These are phyloP conservation scores for Boletus rufocinnamomeus DNA, from an alignment of 768 basidiomycete species.

Conservation along the genomic window DNA sequence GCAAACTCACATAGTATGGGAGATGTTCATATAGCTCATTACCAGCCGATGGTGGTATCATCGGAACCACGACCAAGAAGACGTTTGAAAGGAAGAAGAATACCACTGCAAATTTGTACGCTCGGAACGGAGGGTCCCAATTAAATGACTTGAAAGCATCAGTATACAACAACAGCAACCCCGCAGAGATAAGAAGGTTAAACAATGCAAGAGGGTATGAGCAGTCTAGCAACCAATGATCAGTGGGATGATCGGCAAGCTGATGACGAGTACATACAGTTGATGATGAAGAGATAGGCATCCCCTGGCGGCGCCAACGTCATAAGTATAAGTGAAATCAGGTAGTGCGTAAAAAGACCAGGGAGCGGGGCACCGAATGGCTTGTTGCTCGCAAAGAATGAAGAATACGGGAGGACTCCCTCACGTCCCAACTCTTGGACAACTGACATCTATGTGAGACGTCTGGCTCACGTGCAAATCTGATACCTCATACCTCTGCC, in stretches of 20 bases:
- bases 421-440: conserved; percentile 76
- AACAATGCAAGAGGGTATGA: conserved; percentile 60
- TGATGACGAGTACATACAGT: conserved; percentile 44
- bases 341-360: conserved; percentile 63
- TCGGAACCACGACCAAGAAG: conserved; percentile 61
- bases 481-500: conserved; percentile 52
- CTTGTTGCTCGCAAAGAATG: conserved; percentile 68
- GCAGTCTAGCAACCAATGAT: conserved; percentile 41
- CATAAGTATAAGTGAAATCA: conserved; percentile 56
- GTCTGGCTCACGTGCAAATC: neutral
- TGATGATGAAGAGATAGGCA: conserved; percentile 71
- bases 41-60: conserved; percentile 60
- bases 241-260: neutral
- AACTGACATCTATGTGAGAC: conserved; percentile 40
- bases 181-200: conserved; percentile 60
- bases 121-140: conserved; percentile 69
- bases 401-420: conserved; percentile 65
- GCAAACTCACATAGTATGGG: conserved; percentile 64
- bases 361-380: conserved; percentile 69
- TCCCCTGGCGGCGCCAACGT: conserved; percentile 67
- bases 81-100: conserved; percentile 67
- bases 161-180: conserved; percentile 62
- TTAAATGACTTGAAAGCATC: conserved; percentile 41
- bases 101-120: conserved; percentile 48
- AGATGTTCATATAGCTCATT: conserved; percentile 54